Evolutionary conservation across 106 monocot genomes (phyloP).

Genomic region (Platanthera zijinensis): DNA sequence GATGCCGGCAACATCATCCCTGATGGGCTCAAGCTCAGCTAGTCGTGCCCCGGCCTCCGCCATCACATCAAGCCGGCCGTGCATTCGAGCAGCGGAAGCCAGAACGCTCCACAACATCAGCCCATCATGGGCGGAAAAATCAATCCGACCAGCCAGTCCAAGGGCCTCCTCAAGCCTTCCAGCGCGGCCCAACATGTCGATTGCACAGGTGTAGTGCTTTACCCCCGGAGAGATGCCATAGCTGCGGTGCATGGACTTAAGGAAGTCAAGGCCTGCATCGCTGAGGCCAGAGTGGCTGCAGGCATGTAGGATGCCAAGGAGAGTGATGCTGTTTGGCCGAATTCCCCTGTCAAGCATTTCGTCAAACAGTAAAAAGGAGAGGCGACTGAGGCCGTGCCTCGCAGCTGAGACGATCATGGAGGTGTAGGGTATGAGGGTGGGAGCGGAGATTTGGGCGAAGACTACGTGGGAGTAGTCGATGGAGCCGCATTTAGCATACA

Average conservation of each 20-base stretch:
- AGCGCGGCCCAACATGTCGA: conserved; percentile 86
- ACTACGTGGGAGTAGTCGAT: conserved; percentile 46
- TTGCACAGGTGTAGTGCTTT: conserved; percentile 74
- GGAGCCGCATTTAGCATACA: conserved; percentile 84
- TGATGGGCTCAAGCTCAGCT: conserved; percentile 18
- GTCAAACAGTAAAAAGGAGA: conserved; percentile 37
- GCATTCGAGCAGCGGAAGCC: conserved; percentile 38
- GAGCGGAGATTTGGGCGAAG: conserved; percentile 35
- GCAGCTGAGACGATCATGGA: conserved; percentile 64
- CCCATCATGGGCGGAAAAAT: conserved; percentile 33
- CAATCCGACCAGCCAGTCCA: conserved; percentile 25
- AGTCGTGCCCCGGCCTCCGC: conserved; percentile 36
- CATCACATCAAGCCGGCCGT: conserved; percentile 43
- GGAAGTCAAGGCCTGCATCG: conserved; percentile 43
- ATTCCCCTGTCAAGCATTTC: conserved; percentile 45
- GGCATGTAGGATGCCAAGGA: conserved; percentile 71
- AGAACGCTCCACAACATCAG: conserved; percentile 74
- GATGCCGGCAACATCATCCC: conserved; percentile 52
- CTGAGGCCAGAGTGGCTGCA: conserved; percentile 71
- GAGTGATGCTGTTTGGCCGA: conserved; percentile 60
- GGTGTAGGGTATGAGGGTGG: conserved; percentile 48
- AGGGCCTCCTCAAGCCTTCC: conserved; percentile 68
- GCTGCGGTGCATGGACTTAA: conserved; percentile 39
- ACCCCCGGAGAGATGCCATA: conserved; percentile 36
- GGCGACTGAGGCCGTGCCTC: conserved; percentile 36